Conservation (phyloP, 2,329 filamentous ascomycete species). For the Penicillium sp. region DNA sequence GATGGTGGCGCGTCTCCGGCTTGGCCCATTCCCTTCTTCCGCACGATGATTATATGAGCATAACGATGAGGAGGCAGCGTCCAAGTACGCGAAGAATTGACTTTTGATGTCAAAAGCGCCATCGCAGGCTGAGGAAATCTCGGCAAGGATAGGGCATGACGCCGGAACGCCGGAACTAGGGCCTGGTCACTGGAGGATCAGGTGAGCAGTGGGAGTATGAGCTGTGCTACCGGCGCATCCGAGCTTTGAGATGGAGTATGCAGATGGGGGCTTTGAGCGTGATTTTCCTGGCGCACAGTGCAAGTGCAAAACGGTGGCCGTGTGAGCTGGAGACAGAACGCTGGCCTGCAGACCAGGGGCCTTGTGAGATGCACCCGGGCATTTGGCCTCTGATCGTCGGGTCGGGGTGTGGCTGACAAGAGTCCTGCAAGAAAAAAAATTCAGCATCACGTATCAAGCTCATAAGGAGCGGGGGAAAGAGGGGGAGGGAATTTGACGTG, state of each 20-base stretch:
- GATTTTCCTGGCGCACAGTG: slow-evolving; percentile 11
- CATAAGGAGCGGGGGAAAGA: neutral
- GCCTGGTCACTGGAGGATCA: slow-evolving; percentile 7
- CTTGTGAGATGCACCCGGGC: slow-evolving; percentile 2
- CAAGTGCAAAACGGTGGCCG: slow-evolving; percentile 8
- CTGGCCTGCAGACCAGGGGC: neutral
- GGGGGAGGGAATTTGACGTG: too few species aligned
- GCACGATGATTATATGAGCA: too few species aligned
- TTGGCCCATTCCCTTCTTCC: too few species aligned
- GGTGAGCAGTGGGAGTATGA: slow-evolving; percentile 2
- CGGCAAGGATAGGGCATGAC: too few species aligned
- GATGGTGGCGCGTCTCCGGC: too few species aligned
- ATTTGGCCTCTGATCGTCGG: slow-evolving; percentile 9
- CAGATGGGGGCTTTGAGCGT: slow-evolving; percentile 12
- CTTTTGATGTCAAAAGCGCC: slow-evolving; percentile 8
- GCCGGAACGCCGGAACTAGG: slow-evolving; percentile 16
- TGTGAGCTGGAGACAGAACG: neutral
- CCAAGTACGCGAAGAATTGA: slow-evolving; percentile 20
- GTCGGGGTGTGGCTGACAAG: slow-evolving; percentile 14
- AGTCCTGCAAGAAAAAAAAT: slow-evolving; percentile 1
- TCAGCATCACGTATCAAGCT: too few species aligned
- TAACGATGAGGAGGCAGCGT: too few species aligned
- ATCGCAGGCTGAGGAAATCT: neutral
- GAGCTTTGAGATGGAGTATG: slow-evolving; percentile 8
- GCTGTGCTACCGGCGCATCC: slow-evolving; percentile 8